Conservation (phyloP, 73 alveolate genomes). For the Tetrahymena malaccensis region DNA sequence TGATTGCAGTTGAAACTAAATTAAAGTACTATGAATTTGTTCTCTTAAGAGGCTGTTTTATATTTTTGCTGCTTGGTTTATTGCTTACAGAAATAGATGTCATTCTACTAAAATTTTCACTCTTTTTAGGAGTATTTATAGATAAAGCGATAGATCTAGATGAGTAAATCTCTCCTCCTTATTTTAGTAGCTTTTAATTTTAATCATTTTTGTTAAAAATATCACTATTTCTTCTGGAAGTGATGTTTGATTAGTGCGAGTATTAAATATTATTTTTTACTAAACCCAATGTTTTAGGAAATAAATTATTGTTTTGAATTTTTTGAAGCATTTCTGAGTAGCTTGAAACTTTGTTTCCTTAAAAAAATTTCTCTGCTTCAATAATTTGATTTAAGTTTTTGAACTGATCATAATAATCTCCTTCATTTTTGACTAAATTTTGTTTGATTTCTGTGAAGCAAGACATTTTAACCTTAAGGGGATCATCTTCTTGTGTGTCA, state of each 20-base stretch:
- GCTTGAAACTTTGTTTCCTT: neutral
- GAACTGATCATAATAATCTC: neutral
- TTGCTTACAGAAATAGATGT: neutral
- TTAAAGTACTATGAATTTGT: neutral
- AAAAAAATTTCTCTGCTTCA: neutral
- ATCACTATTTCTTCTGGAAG: neutral
- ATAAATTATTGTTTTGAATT: neutral
- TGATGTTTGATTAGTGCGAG: neutral
- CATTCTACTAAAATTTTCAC: neutral
- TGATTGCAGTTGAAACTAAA: neutral
- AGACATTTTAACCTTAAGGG: neutral
- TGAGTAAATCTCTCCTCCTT: neutral
- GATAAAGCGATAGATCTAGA: neutral
- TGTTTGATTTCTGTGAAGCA: neutral
- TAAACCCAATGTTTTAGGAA: neutral
- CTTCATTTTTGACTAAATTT: neutral
- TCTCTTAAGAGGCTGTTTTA: neutral
- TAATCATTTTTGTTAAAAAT: neutral
- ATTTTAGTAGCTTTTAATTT: neutral
- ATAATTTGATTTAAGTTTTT: neutral
- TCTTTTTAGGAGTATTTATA: neutral
- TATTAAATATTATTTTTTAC: neutral
- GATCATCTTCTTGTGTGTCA: neutral
- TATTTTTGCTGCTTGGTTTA: neutral
- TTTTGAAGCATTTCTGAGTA: neutral